Percentiles rank a stretch among this genome's conserved stretches.
Evolutionary conservation across 2,329 filamentous ascomycete genomes (phyloP).

Genomic region (Cladosporium phlei): DNA sequence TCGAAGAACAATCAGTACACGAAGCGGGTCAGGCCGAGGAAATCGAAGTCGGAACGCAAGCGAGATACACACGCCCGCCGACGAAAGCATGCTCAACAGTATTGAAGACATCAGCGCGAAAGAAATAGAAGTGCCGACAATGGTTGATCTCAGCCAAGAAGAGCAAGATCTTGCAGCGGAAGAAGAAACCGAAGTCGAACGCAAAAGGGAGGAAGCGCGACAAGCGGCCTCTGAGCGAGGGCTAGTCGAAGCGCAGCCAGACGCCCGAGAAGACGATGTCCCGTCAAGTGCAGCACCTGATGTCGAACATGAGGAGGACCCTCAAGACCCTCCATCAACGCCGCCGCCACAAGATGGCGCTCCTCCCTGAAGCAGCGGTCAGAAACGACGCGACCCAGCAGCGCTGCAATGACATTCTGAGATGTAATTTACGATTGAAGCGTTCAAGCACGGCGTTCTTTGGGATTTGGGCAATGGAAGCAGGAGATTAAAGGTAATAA

Average conservation of each 20-base stretch:
- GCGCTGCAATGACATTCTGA: neutral
- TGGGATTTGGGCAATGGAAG: no score
- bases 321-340: neutral
- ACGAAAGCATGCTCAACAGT: slow-evolving; percentile 1
- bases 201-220: slow-evolving; percentile 52
- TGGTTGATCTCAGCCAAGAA: slow-evolving; percentile 54
- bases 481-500: no score
- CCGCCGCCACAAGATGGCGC: neutral
- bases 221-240: slow-evolving; percentile 53
- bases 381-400: neutral
- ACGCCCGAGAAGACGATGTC: neutral
- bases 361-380: neutral
- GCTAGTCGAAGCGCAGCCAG: slow-evolving; percentile 29
- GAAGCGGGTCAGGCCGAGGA: slow-evolving; percentile 13
- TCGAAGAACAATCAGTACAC: slow-evolving; percentile 27
- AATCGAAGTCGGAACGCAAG: slow-evolving; percentile 19
- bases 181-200: slow-evolving; percentile 53
- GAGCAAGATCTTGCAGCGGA: slow-evolving; percentile 50
- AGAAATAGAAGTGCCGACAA: slow-evolving; percentile 38
- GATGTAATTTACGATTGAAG: neutral
- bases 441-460: slow-evolving; percentile 13
- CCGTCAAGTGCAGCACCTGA: neutral
- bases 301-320: neutral
- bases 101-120: slow-evolving; percentile 24
- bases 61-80: slow-evolving; percentile 15